Conservation (phyloP, 805 yeast genomes). For the Zygosaccharomyces gambellarensis region DNA sequence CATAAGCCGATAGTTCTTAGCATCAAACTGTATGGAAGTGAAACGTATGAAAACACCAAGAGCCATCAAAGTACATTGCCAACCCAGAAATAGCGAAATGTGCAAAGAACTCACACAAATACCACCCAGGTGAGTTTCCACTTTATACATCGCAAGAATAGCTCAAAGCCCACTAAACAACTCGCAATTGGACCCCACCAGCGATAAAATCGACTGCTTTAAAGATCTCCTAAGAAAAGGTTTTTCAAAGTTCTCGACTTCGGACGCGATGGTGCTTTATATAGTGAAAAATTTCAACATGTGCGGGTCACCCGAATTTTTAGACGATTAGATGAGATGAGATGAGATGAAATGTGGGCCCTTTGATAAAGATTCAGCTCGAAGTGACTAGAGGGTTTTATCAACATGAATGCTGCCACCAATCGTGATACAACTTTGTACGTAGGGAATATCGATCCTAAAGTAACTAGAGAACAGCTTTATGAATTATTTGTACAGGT, state of each 20-base stretch:
- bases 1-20: not conserved
- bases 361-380: not conserved
- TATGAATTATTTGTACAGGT: slow-evolving; percentile 83
- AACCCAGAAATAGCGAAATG: slow-evolving; percentile 12
- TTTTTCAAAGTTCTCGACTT: not conserved
- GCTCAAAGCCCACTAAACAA: not conserved
- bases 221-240: not conserved
- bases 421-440: slow-evolving; percentile 46
- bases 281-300: slow-evolving; percentile 1
- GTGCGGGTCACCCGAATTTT: slow-evolving; percentile 1
- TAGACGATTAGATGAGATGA: not conserved
- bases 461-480: slow-evolving; percentile 63
- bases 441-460: slow-evolving; percentile 76
- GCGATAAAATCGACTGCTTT: not conserved
- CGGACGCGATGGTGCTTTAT: not conserved
- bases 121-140: slow-evolving; percentile 5
- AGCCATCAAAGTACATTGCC: slow-evolving; percentile 20
- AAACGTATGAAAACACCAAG: slow-evolving; percentile 22
- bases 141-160: not conserved
- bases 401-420: slow-evolving; percentile 8
- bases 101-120: slow-evolving; percentile 24
- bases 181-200: not conserved
- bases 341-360: not conserved
- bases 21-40: slow-evolving; percentile 31
- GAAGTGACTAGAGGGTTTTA: not conserved